phyloP scores from a whole-genome alignment of 208 protist genomes.

The Wallacemonas rigidus region DNA sequence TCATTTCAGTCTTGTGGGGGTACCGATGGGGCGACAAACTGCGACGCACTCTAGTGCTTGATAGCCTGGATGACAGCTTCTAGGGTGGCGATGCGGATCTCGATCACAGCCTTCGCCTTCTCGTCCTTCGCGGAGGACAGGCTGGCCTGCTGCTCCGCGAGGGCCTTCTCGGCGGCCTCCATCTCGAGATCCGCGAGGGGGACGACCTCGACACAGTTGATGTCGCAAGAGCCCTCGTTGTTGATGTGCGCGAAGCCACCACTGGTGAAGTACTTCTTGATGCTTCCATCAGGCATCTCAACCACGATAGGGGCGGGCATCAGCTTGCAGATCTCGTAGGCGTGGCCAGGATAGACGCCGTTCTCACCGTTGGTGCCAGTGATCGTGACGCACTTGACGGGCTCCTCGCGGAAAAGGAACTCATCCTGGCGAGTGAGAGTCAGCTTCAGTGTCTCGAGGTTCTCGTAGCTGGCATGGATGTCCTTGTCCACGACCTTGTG shows the following conservation, averaged over 20 bases:
- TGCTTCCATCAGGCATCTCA: slow-evolving; percentile 74
- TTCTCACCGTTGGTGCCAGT: slow-evolving; percentile 76
- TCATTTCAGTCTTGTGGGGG: background rate
- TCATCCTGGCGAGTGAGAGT: slow-evolving; percentile 92
- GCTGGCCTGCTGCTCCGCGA: slow-evolving; percentile 67
- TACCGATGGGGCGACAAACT: background rate
- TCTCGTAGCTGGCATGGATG: slow-evolving; percentile 80
- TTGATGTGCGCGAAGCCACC: slow-evolving; percentile 92
- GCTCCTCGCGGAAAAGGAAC: slow-evolving; percentile 78
- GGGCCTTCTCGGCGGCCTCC: slow-evolving; percentile 76
- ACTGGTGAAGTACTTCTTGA: slow-evolving; percentile 84
- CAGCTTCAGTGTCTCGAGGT: slow-evolving; percentile 77
- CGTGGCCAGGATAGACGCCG: slow-evolving; percentile 88
- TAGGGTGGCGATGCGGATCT: slow-evolving; percentile 80
- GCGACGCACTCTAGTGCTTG: slow-evolving; percentile 37
- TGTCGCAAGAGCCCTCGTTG: slow-evolving; percentile 91
- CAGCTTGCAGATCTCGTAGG: slow-evolving; percentile 88
- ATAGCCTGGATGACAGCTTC: slow-evolving; percentile 76
- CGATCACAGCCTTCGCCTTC: slow-evolving; percentile 79
- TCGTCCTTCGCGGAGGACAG: slow-evolving; percentile 74
- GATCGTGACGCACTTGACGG: slow-evolving; percentile 87
- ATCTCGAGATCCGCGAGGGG: slow-evolving; percentile 80
- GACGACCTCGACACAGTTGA: slow-evolving; percentile 91
- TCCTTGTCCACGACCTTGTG: slow-evolving; percentile 88
- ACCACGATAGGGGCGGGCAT: slow-evolving; percentile 70